These are phyloP conservation scores for Malassezia obtusa DNA, from an alignment of 1,284 basidiomycete species.

Conservation along the genomic window DNA sequence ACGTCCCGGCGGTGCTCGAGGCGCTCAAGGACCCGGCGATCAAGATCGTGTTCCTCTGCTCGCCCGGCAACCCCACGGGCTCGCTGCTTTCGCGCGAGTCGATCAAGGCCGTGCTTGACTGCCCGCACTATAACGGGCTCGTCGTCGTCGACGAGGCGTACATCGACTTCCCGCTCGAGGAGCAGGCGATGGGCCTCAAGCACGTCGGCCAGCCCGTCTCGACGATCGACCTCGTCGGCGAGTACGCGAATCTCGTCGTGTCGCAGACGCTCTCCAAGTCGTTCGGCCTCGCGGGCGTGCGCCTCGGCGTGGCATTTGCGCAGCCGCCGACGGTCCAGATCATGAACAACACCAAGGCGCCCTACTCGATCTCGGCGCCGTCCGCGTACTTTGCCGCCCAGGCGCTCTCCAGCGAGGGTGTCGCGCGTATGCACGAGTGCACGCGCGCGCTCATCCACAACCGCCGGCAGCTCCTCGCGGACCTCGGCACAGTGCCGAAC, in stretches of 20 bases:
- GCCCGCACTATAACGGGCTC: slow-evolving; percentile 74
- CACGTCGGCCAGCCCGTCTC: slow-evolving; percentile 52
- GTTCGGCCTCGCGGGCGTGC: slow-evolving; percentile 87
- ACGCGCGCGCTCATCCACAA: slow-evolving; percentile 57
- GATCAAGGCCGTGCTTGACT: slow-evolving; percentile 66
- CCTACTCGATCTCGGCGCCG: slow-evolving; percentile 89
- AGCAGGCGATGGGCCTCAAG: slow-evolving; percentile 28
- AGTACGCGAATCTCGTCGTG: slow-evolving; percentile 82
- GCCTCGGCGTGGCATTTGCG: slow-evolving; percentile 79
- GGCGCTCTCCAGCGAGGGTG: slow-evolving; percentile 61
- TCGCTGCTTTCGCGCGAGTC: slow-evolving; percentile 68
- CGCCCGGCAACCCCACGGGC: slow-evolving; percentile 93
- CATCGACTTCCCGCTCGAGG: slow-evolving; percentile 67
- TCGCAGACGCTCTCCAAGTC: slow-evolving; percentile 93
- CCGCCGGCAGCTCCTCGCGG: slow-evolving; percentile 55
- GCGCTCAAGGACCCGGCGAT: slow-evolving; percentile 51
- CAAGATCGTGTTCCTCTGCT: slow-evolving; percentile 89
- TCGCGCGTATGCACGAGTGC: slow-evolving; percentile 62
- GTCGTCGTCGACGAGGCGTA: slow-evolving; percentile 95
- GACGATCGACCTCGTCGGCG: slow-evolving; percentile 61
- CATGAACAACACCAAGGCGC: slow-evolving; percentile 90
- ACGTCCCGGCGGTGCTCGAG: slow-evolving; percentile 36
- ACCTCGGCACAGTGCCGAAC: slow-evolving; percentile 52
- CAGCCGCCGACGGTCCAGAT: slow-evolving; percentile 82
- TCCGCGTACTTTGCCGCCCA: slow-evolving; percentile 73